A percentile compares a stretch with the other conserved stretches of the same genome.
These are phyloP conservation scores for Anaeromyces robustus DNA, from an alignment of 192 early-diverging fungal genomes.

Conservation along the genomic window DNA sequence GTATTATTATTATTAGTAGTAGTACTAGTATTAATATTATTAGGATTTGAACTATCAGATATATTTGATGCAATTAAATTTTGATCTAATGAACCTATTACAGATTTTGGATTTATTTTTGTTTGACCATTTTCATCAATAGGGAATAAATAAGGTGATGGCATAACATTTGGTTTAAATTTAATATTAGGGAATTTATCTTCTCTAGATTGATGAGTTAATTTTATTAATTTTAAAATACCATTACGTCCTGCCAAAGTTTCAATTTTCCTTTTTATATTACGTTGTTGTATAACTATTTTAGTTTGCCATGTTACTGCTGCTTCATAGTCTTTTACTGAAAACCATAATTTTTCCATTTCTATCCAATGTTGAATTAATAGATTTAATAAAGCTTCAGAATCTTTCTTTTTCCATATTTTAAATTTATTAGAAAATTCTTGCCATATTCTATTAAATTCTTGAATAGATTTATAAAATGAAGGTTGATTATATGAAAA, in stretches of 20 bases:
- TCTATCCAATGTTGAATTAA: background rate
- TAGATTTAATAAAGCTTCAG: background rate
- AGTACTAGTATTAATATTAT: background rate
- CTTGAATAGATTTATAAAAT: background rate
- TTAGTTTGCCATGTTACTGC: background rate
- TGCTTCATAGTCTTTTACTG: background rate
- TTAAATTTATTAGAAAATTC: background rate
- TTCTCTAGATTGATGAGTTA: background rate
- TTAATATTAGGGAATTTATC: background rate
- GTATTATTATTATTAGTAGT: background rate
- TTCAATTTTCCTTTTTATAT: background rate
- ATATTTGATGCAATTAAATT: background rate
- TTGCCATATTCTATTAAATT: background rate
- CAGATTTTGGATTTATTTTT: background rate
- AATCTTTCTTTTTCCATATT: background rate
- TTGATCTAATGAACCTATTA: background rate
- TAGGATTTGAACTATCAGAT: background rate
- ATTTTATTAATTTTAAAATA: background rate
- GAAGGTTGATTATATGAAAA: background rate
- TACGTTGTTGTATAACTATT: background rate
- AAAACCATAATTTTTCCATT: background rate
- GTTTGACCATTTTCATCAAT: background rate
- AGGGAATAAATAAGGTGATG: background rate
- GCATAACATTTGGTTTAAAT: background rate
- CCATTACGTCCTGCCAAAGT: background rate